Evolutionary conservation across 192 early-diverging fungal species (phyloP), one percentile per base, ranked within the genome.

Genomic region (Radiomyces spectabilis): DNA sequence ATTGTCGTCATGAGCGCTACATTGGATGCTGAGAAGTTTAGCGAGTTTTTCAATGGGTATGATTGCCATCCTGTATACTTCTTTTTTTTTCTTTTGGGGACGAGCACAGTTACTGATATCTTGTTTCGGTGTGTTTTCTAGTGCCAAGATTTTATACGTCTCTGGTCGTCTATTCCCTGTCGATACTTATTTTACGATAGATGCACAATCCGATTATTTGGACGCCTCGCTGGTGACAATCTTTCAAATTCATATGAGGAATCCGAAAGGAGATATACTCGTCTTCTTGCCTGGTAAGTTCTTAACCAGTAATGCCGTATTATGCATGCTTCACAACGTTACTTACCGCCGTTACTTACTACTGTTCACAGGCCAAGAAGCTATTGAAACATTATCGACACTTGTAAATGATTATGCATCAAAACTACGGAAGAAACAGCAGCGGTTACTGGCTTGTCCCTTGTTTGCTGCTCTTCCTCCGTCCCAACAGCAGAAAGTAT

Each of bases 1-100:
- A 82, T 97, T 7, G 80, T 99, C 16, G 82, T 99, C 37, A 99
- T 97, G 94, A 86, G 83, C 49, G 97, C 97, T 3, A 99, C 97
- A 0, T 66, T 99, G 43, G 90, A 99, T 58, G 93, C 97, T 7
- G 87, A 92, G 48, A 81, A 83, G 44, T 99, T 99, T 59, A 82
- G 88, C 0, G 78, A 77, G 34, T 99, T 92, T 70, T 99, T 97
- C 71, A 79, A 90, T 66, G 51, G 70, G 81, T 87, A 72, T 51
- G 74, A 32, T n/a, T n/a, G n/a, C n/a, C n/a, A n/a, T n/a, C n/a
- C n/a, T n/a, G n/a, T n/a, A n/a, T n/a, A n/a, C n/a, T n/a, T n/a
- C n/a, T n/a, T n/a, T n/a, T n/a, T n/a, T n/a, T n/a, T n/a, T 2
- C 26, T 22, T 38, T 24, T 6, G 16, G 15, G 5, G 32, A 41